These are phyloP conservation scores for Celoporthe dispersa DNA, from an alignment of 2,329 filamentous ascomycete species.

Conservation along the genomic window DNA sequence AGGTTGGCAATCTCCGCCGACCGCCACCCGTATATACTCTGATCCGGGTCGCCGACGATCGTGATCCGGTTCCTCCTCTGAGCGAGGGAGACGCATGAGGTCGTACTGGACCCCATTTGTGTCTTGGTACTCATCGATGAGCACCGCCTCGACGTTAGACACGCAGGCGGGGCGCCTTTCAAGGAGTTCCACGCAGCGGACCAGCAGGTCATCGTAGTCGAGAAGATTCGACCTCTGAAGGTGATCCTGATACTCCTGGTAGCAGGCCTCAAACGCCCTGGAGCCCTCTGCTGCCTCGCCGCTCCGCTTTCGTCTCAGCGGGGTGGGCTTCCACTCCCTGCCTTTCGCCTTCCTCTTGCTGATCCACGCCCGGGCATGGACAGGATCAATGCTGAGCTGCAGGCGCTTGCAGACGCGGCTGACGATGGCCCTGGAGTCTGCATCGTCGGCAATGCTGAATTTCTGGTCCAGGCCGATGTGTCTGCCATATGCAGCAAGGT, in stretches of 20 bases:
- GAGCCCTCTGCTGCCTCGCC: slow-evolving; percentile 33
- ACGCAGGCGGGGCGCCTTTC: slow-evolving; percentile 77
- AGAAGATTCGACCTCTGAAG: slow-evolving; percentile 78
- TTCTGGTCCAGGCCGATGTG: slow-evolving; percentile 80
- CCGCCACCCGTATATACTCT: slow-evolving; percentile 96
- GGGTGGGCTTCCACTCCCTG: slow-evolving; percentile 40
- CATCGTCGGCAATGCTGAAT: slow-evolving; percentile 88
- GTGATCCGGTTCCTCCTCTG: slow-evolving; percentile 77
- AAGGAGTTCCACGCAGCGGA: slow-evolving; percentile 82
- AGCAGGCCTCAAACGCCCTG: slow-evolving; percentile 70
- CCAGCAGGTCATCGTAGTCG: slow-evolving; percentile 91
- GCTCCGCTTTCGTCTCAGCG: slow-evolving; percentile 45
- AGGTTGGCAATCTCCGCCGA: slow-evolving; percentile 92
- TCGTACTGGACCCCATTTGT: slow-evolving; percentile 96
- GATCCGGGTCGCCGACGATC: slow-evolving; percentile 94
- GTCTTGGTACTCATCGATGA: slow-evolving; percentile 98
- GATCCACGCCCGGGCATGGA: slow-evolving; percentile 75
- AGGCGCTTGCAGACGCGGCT: slow-evolving; percentile 81
- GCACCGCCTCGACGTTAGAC: slow-evolving; percentile 83
- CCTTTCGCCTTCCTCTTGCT: slow-evolving; percentile 67
- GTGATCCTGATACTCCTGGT: slow-evolving; percentile 76
- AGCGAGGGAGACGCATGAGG: slow-evolving; percentile 86
- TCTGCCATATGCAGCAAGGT: slow-evolving; percentile 81
- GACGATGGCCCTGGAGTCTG: slow-evolving; percentile 79
- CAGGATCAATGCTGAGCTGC: slow-evolving; percentile 69